Evolutionary conservation across 1,284 basidiomycete genomes (phyloP), one percentile per base, ranked within the genome.

Genomic region (Microbotryum lychnidis-dioicae): DNA sequence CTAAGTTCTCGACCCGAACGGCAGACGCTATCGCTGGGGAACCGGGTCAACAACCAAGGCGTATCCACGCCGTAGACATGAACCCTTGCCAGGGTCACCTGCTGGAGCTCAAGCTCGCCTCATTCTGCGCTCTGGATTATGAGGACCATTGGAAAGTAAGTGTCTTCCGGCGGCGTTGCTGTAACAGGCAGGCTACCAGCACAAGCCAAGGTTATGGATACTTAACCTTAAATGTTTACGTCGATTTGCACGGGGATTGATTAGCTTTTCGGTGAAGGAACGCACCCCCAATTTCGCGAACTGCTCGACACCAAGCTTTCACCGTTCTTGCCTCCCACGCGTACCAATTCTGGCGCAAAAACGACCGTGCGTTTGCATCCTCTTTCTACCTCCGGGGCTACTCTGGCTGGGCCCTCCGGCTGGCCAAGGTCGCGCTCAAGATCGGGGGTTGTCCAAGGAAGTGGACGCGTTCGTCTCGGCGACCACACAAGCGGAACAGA

Each of bases 331-430:
- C 87, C 20, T 84, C 84, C 37, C 82, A 80, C 68, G 86, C 84
- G 71, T 87, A 86, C 74, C 84, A 86, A 67, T 87, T 89, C 76
- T 90, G 87, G 88, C 79, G 82, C 25, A 50, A 56, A 25, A 86
- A 90, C 71, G 78, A 79, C 51, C 71, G 76, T 51, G 80, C 84
- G 21, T 89, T 90, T 74, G 77, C 80, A 10, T 78, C 79, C 16
- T 82, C 81, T 21, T 89, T 89, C 76, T 89, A 89, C 75, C 79
- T 83, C 73, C 80, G 81, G 31, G 88, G 87, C 16, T 89, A 89
- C 76, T 84, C 82, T 54, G 85, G 85, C 10, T 80, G 80, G 77
- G 86, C 87, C 1, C 78, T 90, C 9, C 82, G 86, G 25, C 75
- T 89, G 14, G 84, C 84, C 4, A 79, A 80, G 64, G 73, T 81